phyloP scores from a whole-genome alignment of 2,329 filamentous ascomycete genomes.

The Colletotrichum somersetense region DNA sequence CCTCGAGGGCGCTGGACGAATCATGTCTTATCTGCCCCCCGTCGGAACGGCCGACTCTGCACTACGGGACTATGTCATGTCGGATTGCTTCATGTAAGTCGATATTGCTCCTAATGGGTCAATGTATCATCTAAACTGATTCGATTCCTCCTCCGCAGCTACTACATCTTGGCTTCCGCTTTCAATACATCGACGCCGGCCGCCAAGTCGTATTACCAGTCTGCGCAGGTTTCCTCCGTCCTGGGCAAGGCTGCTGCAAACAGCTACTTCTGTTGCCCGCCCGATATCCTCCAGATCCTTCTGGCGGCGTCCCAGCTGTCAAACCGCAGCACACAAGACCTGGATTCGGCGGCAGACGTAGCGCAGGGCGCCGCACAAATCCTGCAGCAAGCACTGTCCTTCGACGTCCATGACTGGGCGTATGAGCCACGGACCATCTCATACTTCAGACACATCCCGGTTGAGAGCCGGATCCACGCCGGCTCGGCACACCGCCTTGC shows the following conservation, averaged over 20 bases:
- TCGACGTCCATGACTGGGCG: constrained; percentile 59
- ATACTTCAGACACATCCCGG: constrained; percentile 50
- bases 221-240: constrained; percentile 53
- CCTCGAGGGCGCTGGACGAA: constrained; percentile 59
- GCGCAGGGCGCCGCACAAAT: constrained; percentile 51
- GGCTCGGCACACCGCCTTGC: constrained; percentile 59
- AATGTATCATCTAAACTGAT: constrained; percentile 25
- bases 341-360: constrained; percentile 48
- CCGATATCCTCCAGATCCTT: constrained; percentile 58
- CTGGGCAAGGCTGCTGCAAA: constrained; percentile 57
- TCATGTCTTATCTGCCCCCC: constrained; percentile 57
- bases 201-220: constrained; percentile 52
- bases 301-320: constrained; percentile 58
- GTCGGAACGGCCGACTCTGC: constrained; percentile 50
- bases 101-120: neutral
- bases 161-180: constrained; percentile 61
- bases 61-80: constrained; percentile 60
- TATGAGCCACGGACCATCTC: constrained; percentile 51
- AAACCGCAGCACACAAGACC: constrained; percentile 46
- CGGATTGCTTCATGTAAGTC: constrained; percentile 61
- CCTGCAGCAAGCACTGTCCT: constrained; percentile 53
- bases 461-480: constrained; percentile 55
- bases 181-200: constrained; percentile 53
- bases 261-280: constrained; percentile 62
- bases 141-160: constrained; percentile 48